Conservation (phyloP, 495 filamentous ascomycete genomes). For the Tuber borchii region DNA sequence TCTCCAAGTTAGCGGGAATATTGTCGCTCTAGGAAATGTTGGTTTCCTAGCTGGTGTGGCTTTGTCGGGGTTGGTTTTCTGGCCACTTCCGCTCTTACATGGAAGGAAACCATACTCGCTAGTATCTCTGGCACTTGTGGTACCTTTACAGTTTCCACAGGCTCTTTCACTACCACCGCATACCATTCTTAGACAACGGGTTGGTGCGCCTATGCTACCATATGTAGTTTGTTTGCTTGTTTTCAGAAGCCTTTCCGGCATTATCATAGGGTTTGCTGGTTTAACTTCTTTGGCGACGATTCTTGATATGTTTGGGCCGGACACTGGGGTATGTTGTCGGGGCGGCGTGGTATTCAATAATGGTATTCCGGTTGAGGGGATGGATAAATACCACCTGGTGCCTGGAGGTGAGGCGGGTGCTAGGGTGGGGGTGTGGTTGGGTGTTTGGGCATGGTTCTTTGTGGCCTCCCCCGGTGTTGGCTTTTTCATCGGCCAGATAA, state of each 20-base stretch:
- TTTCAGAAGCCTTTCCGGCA: conserved; percentile 57
- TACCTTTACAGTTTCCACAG: conserved; percentile 69
- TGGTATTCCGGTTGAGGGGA: conserved; percentile 24
- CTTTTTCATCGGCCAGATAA: conserved; percentile 59
- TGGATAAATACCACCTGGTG: conserved; percentile 26
- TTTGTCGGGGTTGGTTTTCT: conserved; percentile 60
- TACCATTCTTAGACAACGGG: conserved; percentile 11
- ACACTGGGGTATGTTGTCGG: conserved; percentile 38
- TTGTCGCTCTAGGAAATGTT: conserved; percentile 65
- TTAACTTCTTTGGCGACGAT: conserved; percentile 66
- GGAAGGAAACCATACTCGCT: conserved; percentile 69
- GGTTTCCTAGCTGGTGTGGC: conserved; percentile 62
- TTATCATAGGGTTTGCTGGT: conserved; percentile 64
- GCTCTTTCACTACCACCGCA: conserved; percentile 48
- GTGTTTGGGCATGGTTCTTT: conserved; percentile 68
- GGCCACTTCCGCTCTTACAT: conserved; percentile 70
- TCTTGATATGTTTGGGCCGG: conserved; percentile 62
- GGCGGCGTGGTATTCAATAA: conserved; percentile 36
- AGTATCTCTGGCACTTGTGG: conserved; percentile 47
- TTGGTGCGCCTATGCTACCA: conserved; percentile 23
- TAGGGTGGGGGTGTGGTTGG: conserved; percentile 70
- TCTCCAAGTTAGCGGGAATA: conserved; percentile 59
- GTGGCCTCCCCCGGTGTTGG: conserved; percentile 62
- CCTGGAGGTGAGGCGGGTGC: conserved; percentile 49
- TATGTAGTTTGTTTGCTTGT: conserved; percentile 53